Percentiles rank a stretch among this genome's conserved stretches.
Conservation (phyloP, 371 early-diverging fungal species). For the Blakeslea trispora region DNA sequence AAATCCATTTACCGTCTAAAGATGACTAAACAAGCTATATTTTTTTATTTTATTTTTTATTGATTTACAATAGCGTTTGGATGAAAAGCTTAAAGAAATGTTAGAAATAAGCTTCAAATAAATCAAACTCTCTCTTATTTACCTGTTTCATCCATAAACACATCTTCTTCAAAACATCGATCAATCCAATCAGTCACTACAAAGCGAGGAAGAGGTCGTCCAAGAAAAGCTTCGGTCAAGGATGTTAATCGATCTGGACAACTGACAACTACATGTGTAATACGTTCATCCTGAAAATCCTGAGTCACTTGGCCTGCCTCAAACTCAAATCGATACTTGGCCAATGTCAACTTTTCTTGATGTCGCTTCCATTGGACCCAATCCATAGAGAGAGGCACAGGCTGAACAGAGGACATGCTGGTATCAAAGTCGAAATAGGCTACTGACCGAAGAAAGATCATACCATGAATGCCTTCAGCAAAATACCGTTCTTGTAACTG, state of each 20-base stretch:
- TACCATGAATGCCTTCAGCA: constrained; percentile 27
- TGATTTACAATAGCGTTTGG: too few relatives aligned
- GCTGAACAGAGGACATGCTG: not conserved
- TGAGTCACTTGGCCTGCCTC: constrained; percentile 23
- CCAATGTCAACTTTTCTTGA: constrained; percentile 22
- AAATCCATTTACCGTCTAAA: too few relatives aligned
- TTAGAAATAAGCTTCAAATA: not conserved
- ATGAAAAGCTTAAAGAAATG: too few relatives aligned
- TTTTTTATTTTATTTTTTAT: too few relatives aligned
- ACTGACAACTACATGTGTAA: constrained; percentile 43
- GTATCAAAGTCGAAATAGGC: constrained; percentile 32
- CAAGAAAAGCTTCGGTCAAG: constrained; percentile 19
- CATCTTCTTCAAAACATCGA: not conserved
- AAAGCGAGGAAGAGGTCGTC: constrained; percentile 26
- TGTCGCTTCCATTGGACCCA: constrained; percentile 25
- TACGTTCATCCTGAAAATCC: constrained; percentile 7
- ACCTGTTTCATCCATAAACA: constrained; percentile 5
- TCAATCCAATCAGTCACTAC: constrained; percentile 24
- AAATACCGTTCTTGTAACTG: constrained; percentile 36
- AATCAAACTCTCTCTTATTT: too few relatives aligned
- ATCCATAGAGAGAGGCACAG: constrained; percentile 8
- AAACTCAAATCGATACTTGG: constrained; percentile 18
- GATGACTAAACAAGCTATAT: too few relatives aligned
- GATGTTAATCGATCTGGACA: constrained; percentile 17
- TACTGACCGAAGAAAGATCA: constrained; percentile 27